Evolutionary conservation across 2,329 filamentous ascomycete species (phyloP), one percentile per base, ranked within the genome.

Genomic region (Fusarium xylarioides): DNA sequence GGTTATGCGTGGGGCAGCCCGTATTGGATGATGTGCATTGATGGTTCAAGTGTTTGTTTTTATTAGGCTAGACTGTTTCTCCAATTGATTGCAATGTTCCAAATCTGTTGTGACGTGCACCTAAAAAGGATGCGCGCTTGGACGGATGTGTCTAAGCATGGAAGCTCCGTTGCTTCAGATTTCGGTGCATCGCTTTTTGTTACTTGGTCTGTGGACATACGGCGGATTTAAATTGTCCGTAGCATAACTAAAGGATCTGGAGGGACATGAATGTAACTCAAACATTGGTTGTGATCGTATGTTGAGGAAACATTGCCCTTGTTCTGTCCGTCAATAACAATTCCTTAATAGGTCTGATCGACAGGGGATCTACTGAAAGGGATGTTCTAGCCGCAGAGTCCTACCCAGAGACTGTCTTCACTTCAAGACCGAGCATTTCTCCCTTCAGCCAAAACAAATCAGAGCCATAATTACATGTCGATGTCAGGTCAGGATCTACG

Each of bases 281-380:
- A 49, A 40, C 38, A 55, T 66, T 43, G 55, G 44, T 21, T n/a
- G 37, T 40, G 10, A 26, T 69, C 5, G 21, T 40, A 37, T 30
- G 43, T 32, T 26, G 42, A 58, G 61, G 63, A 46, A 71, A 47
- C 43, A 38, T 16, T 43, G 38, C 37, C 67, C 68, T 52, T 63
- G 55, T 32, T n/a, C 11, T 26, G 37, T 18, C n/a, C 11, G 19
- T n/a, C 28, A 59, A 47, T 18, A 53, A 34, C 21, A 21, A 42
- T 54, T 52, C 52, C 72, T 26, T 38, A 60, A 43, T 40, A 19
- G 69, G 55, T 40, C 40, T 63, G 74, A 75, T 76, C 72, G 70
- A 46, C 74, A 76, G 67, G 67, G 68, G 70, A 47, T 52, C 38
- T 60, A 18, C 57, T 50, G 34, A 47, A 46, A 57, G 12, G 54